Evolutionary conservation across 768 basidiomycete species (phyloP).

Genomic region (Rossbeevera mucosa): DNA sequence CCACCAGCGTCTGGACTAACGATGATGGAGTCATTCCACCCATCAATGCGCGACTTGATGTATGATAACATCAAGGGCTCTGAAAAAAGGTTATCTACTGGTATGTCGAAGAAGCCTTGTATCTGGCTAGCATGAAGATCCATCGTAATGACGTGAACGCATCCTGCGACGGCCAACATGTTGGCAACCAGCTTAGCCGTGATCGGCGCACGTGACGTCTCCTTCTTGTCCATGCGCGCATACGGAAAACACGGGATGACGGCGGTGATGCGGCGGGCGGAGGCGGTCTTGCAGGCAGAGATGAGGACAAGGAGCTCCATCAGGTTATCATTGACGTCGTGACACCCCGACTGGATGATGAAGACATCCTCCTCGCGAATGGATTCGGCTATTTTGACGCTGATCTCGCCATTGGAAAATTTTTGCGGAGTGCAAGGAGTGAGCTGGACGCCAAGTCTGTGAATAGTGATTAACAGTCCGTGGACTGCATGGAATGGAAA

Average conservation of each 20-base stretch:
- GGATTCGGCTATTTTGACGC: constrained; percentile 91
- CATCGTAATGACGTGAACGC: constrained; percentile 99
- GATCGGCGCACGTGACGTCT: constrained; percentile 92
- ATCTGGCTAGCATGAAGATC: constrained; percentile 97
- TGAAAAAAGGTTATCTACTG: constrained; percentile 95
- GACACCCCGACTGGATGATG: constrained; percentile 90
- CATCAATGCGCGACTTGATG: constrained; percentile 80
- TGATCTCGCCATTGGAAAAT: constrained; percentile 94
- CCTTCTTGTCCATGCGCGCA: constrained; percentile 96
- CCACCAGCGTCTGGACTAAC: constrained; percentile 98
- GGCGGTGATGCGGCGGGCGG: constrained; percentile 92
- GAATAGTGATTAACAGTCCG: constrained; percentile 45
- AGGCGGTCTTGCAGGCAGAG: constrained; percentile 95
- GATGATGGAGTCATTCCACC: constrained; percentile 85
- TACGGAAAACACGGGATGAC: constrained; percentile 99
- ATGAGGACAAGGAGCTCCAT: constrained; percentile 99
- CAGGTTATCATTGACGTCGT: constrained; percentile 91
- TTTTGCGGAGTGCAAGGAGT: constrained; percentile 82
- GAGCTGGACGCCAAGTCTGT: constrained; percentile 85
- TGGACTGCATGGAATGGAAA: constrained; percentile 38
- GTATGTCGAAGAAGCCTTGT: constrained; percentile 98
- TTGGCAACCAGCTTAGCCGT: constrained; percentile 98
- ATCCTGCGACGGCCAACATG: constrained; percentile 95
- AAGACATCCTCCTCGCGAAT: constrained; percentile 98
- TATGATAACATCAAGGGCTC: constrained; percentile 94